Evolutionary conservation across 345 rosid genomes (phyloP).

Genomic region (Garcia nutans): DNA sequence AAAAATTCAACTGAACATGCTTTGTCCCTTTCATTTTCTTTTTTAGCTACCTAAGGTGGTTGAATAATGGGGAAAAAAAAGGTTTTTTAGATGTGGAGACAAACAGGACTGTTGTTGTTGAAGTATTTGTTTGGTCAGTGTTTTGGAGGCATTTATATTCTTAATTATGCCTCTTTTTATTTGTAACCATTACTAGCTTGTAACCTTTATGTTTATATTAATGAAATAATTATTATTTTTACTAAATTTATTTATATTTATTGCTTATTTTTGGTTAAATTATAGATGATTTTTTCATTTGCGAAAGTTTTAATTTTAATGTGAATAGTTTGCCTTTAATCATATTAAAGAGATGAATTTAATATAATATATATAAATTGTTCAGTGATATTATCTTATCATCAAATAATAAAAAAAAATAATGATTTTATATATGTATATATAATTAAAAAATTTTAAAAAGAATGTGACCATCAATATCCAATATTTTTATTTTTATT

Average conservation of each 20-base stretch:
- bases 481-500: too few relatives aligned
- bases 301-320: too few relatives aligned
- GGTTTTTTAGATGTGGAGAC: slow-evolving; percentile 28
- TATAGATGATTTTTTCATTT: too few relatives aligned
- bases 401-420: too few relatives aligned
- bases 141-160: slow-evolving; percentile 28
- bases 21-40: slow-evolving; percentile 3
- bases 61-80: slow-evolving; percentile 9
- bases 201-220: slow-evolving; percentile 1
- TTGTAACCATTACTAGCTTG: slow-evolving; percentile 11
- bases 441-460: too few relatives aligned
- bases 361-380: too few relatives aligned
- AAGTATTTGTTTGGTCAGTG: slow-evolving; percentile 18
- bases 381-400: too few relatives aligned
- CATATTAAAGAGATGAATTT: too few relatives aligned
- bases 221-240: slow-evolving; percentile 6
- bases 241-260: neutral
- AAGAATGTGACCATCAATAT: too few relatives aligned
- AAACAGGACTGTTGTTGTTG: slow-evolving; percentile 30
- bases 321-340: too few relatives aligned
- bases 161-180: slow-evolving; percentile 26
- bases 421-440: too few relatives aligned
- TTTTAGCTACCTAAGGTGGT: slow-evolving; percentile 11
- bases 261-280: too few relatives aligned
- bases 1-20: slow-evolving; percentile 15